Base-by-base conservation (phyloP, 768 basidiomycete genomes). In the Naganishia onofrii region DNA sequence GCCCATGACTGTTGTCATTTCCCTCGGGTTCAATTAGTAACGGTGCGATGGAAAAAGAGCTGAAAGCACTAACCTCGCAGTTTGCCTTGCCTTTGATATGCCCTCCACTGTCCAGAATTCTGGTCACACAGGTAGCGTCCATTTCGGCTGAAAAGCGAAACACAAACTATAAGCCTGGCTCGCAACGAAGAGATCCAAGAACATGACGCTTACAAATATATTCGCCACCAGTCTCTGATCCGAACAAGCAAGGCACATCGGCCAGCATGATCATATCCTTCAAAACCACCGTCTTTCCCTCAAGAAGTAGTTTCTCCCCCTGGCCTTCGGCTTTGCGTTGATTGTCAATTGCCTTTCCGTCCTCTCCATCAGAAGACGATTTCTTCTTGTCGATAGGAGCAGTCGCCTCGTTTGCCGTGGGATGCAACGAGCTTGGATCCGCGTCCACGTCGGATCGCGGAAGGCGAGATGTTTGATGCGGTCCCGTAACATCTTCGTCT, bases 61-160 rank as follows among this genome's bases (percentile, higher is more conserved):
- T 15, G n/a, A 1, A 19, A 8, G 51, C 4, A 70, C 76, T 44
- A 63, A 75, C 73, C 75, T 81, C 83, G 76, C 82, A 83, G 42
- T 81, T 79, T 12, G 81, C 82, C 72, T 83, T 83, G 4, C 83
- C 83, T 23, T 78, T 69, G 57, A 83, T 79, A 9, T 76, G 78
- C 9, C 82, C 84, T 5, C 84, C 84, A 9, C 81, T 76, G 66
- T 84, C 82, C 0, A 85, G 79, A 8, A 84, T 77, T 21, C 84
- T 80, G 12, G 82, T 84, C 9, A 84, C 84, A 2, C 84, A 79
- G 0, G 83, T 84, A 10, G 84, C 84, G 74, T 85, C 84, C 71
- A 74, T 69, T 26, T 71, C 71, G 34, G 75, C 77, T 76, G 46
- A 32, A 48, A 2, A 51, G 67, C 28, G 53, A 64, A 66, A 28